Conservation (phyloP, 2,329 filamentous ascomycete species). For the Dactylellina sp. region DNA sequence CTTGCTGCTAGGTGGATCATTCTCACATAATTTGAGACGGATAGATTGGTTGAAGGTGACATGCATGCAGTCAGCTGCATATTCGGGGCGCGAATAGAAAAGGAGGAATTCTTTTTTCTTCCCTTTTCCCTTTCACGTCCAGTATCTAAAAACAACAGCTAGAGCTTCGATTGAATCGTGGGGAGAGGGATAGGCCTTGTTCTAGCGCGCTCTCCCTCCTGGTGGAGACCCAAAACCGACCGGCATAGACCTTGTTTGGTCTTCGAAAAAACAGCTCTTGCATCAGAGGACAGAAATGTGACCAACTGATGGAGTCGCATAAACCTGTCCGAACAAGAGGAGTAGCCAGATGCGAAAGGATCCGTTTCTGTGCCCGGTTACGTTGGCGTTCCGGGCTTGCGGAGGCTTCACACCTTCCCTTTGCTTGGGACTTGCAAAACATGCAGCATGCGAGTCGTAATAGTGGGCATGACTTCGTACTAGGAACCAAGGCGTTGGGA, state of each 20-base stretch:
- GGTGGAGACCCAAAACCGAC: conserved; percentile 11
- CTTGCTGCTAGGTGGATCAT: conserved; percentile 15
- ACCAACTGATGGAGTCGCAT: conserved; percentile 23
- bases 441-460: conserved; percentile 23
- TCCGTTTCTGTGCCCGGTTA: conserved; percentile 23
- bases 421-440: neutral
- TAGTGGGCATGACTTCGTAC: conserved; percentile 1
- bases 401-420: neutral
- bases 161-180: neutral
- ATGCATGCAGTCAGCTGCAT: conserved; percentile 47
- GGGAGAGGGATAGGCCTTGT: conserved; percentile 1
- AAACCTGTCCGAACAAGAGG: conserved; percentile 12
- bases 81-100: neutral
- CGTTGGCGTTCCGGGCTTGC: neutral
- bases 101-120: neutral
- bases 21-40: conserved; percentile 35
- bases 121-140: neutral
- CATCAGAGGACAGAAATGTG: conserved; percentile 32
- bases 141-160: conserved; percentile 12
- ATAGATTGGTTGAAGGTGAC: conserved; percentile 26
- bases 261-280: conserved; percentile 5
- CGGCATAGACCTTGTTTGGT: conserved; percentile 27
- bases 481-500: conserved; percentile 46
- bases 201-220: neutral
- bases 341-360: conserved; percentile 35